Evolutionary conservation across 805 yeast genomes (phyloP), one percentile per base, ranked within the genome.

Genomic region (Priceomyces fermenticarens): DNA sequence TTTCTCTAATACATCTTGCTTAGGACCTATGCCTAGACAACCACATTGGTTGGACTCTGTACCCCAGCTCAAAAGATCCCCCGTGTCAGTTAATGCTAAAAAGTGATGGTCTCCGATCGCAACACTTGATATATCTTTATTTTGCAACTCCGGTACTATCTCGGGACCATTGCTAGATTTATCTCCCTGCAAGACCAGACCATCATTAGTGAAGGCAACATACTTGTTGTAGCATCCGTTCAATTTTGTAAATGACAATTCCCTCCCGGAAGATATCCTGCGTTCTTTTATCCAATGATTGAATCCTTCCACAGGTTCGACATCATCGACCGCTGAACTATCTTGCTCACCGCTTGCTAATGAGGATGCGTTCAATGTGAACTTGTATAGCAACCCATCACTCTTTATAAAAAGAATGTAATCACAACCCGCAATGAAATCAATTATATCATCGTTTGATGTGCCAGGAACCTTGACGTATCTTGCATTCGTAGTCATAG

Each of bases 61-160:
- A 0, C 93, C 93, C 91, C 90, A 85, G 4, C 81, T 63, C 43
- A 70, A 70, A 12, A 83, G 46, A 2, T 74, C 67, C 0, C 93
- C 93, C 12, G 67, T 63, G 34, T 66, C 65, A 3, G 80, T 67
- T n/a, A 85, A 61, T 0, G 87, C 91, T 35, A 85, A 51, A 25
- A 57, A 68, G 54, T 86, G 95, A 52, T 83, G 80, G 55, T 86
- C 93, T 1, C 91, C 95, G 39, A 81, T 75, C 0, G 77, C 80
- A 1, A 85, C 63, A 2, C 82, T 73, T 4, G 78, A 68, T 25
- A 84, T 71, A 1, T 70, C 68, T 16, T 57, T 67, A 5, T 72
- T 60, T 48, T 78, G 81, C 10, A 78, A 49, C 34, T 73, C 77
- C 0, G 61, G 56, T 9, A 70, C 45, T 1, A 70, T 43, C 1